Evolutionary conservation across 2,329 filamentous ascomycete species (phyloP), one percentile per base, ranked within the genome.

Genomic region (Myotisia sp.): DNA sequence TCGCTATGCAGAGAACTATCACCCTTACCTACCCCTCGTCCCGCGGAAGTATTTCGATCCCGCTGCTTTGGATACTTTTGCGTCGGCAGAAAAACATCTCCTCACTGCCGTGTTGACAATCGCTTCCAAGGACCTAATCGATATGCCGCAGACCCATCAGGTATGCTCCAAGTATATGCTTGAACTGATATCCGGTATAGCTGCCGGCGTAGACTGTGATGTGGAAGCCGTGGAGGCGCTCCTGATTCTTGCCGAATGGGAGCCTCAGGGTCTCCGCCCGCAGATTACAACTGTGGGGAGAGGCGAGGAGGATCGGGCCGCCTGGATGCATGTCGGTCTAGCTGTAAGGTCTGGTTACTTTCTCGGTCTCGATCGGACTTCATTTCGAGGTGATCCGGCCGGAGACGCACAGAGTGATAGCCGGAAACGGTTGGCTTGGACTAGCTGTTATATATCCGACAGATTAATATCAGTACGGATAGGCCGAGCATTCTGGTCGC

Each of bases 261-360:
- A 75, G 5, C 75, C 76, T 0, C 76, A 79, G 40, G 71, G 73
- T 0, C 66, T 74, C 2, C 62, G 74, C 4, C 67, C 67, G 2
- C 61, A 68, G 21, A 70, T 71, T 19, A 72, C 72, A 20, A 64
- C 70, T 17, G 73, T 82, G 13, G 78, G 77, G 0, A 67, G 76
- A 36, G 78, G 78, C 6, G 77, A 82, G 50, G 78, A 82, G 48
- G 77, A 83, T 45, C 68, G 78, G 28, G 76, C 78, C 19, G 76
- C 76, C 0, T 83, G 78, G 78, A 82, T 82, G 76, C 74, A 81
- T 45, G 75, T 81, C 4, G 78, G 78, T 1, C 67, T 77, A 13
- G 78, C 78, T 3, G 56, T 83, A 5, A 67, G 78, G 5, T 69
- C 79, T 2, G 77, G 71, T 0, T 82, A 82, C 49, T 78, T 78